These are phyloP conservation scores for Dictyostelium firmibasis DNA, from an alignment of 78 protist genomes.

Conservation along the genomic window DNA sequence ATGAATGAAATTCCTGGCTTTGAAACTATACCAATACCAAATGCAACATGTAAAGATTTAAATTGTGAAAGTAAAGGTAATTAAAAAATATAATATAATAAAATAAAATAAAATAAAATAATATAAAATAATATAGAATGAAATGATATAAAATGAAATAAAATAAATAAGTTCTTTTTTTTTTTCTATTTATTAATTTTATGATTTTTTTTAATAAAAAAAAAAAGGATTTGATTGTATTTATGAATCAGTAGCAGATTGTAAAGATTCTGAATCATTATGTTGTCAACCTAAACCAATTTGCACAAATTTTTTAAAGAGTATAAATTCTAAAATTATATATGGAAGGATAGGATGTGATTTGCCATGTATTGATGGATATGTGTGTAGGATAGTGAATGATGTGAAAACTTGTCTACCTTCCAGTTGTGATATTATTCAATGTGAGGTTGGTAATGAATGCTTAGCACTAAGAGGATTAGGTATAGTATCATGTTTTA, in stretches of 20 bases:
- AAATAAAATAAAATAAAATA: no score
- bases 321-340: neutral
- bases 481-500: conserved; percentile 17
- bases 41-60: conserved; percentile 4
- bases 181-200: no score
- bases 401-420: conserved; percentile 9
- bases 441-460: conserved; percentile 2
- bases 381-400: neutral
- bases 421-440: neutral
- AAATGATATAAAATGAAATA: no score
- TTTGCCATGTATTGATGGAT: neutral
- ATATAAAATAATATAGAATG: no score
- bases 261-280: conserved; percentile 1
- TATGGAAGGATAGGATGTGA: neutral
- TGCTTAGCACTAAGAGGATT: neutral
- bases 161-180: no score
- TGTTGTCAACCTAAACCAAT: conserved; percentile 29
- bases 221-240: conserved; percentile 20
- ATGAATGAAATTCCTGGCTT: neutral
- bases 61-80: conserved; percentile 12
- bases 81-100: no score
- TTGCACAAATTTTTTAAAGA: neutral
- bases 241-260: neutral
- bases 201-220: no score
- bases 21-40: neutral